A percentile compares a stretch with the other conserved stretches of the same genome.
Conservation (phyloP, 2,329 filamentous ascomycete genomes). For the Mollisiaceae sp. region DNA sequence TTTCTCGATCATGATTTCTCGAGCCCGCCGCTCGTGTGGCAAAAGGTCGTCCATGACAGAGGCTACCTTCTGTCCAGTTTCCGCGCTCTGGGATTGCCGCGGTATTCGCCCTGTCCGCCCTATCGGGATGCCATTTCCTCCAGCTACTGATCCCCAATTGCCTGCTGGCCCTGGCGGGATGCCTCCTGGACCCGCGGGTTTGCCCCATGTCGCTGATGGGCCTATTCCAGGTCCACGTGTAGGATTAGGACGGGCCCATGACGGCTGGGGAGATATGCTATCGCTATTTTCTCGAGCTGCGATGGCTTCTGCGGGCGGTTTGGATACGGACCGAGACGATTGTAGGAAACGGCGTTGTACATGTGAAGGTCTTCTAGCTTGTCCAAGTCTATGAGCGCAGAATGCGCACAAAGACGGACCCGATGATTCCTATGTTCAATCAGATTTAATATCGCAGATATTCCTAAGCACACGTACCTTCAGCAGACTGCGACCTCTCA, state of each 20-base stretch:
- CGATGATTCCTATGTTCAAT: conserved; percentile 36
- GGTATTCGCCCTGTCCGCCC: conserved; percentile 6
- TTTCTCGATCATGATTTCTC: conserved; percentile 32
- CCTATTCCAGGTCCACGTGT: background rate
- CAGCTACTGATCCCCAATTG: background rate
- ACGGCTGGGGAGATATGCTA: conserved; percentile 13
- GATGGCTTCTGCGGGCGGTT: conserved; percentile 34
- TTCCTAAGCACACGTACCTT: conserved; percentile 30
- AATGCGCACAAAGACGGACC: conserved; percentile 42
- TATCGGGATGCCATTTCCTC: conserved; percentile 13
- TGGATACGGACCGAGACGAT: conserved; percentile 37
- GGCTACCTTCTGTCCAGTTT: background rate
- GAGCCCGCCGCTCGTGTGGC: conserved; percentile 38
- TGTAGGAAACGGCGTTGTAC: conserved; percentile 42
- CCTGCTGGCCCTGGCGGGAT: background rate
- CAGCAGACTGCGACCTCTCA: conserved; percentile 41
- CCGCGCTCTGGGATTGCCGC: background rate
- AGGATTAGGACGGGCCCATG: conserved; percentile 25
- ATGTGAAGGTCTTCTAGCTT: conserved; percentile 38
- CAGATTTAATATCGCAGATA: conserved; percentile 11
- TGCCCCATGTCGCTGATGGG: conserved; percentile 26
- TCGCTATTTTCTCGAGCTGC: conserved; percentile 26
- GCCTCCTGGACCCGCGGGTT: background rate
- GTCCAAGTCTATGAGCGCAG: conserved; percentile 42
- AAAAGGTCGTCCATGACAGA: conserved; percentile 24